Base-by-base conservation (phyloP, 2,329 filamentous ascomycete genomes). In the Colletotrichum falcatum region DNA sequence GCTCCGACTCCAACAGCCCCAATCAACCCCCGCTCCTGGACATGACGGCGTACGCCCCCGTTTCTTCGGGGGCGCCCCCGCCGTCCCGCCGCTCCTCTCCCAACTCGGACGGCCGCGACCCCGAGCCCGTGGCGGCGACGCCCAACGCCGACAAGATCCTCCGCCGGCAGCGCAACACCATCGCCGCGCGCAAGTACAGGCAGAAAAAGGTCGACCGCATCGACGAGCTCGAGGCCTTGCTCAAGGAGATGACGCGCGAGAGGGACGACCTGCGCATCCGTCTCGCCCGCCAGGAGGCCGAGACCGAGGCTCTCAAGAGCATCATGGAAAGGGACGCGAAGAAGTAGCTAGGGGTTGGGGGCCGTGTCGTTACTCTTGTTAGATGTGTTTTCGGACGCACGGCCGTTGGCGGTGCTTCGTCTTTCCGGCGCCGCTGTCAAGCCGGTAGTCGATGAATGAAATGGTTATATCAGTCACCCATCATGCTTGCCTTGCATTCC, bases 171-270 rank as follows among this genome's bases (percentile, higher is more conserved):
- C 87, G 88, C 72, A 93, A 93, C 79, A 93, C 90, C 18, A 84
- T 92, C 72, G 91, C 91, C n/a, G 91, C 91, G 37, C 86, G 90
- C 72, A 90, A 91, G 72, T 93, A 92, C 77, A 88, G 91, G 33
- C 90, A 93, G 78, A 91, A 91, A 78, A 88, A 90, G 55, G 84
- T 92, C 42, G 90, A 93, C 74, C 88, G 90, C 72, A 88, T 92
- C 78, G 81, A 80, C 33, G 86, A 88, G 71, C 83, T 93, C 39
- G 90, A 93, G 78, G 78, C 81, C 11, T 85, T 88, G 26, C 81
- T 93, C 51, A 85, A 85, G 56, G 84, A 86, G 53, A 85, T 90
- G 76, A 87, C 87, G 69, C 79, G 84, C 58, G 91, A 93, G 76
- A 81, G 90, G 23, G 90, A 93, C 74, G 89, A 88, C 20, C 78